Conservation (phyloP, 2,329 filamentous ascomycete species). For the Trichoderma atroviride region DNA sequence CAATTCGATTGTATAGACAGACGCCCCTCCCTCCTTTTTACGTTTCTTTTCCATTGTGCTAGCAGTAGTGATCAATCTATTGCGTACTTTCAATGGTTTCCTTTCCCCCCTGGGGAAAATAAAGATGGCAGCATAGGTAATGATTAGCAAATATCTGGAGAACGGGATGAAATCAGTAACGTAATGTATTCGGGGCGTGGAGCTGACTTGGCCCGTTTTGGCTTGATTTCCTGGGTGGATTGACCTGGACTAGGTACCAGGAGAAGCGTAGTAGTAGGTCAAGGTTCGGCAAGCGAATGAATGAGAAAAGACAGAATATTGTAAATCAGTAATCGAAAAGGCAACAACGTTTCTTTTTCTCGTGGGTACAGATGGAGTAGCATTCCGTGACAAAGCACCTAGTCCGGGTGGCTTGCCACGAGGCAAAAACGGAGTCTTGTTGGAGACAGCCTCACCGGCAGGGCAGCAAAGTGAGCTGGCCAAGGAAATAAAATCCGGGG, state of each 20-base stretch:
- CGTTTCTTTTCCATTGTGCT: background rate
- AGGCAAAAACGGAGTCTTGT: conserved; percentile 3
- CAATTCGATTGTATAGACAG: background rate
- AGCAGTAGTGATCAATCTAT: background rate
- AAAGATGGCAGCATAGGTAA: conserved; percentile 17
- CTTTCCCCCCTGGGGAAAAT: background rate
- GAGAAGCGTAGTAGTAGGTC: background rate
- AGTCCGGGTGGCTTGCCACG: conserved; percentile 21
- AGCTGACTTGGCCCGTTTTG: conserved; percentile 18
- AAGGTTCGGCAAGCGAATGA: background rate
- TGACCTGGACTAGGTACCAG: background rate
- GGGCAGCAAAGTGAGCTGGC: background rate
- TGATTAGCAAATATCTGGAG: conserved; percentile 21
- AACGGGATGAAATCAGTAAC: conserved; percentile 3
- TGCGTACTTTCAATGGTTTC: background rate
- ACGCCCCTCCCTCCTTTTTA: background rate
- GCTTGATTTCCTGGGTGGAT: conserved; percentile 5
- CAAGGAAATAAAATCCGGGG: background rate
- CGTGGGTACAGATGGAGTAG: background rate
- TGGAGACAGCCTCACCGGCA: background rate
- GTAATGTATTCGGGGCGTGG: conserved; percentile 18
- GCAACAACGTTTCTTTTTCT: background rate
- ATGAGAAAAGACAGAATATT: background rate
- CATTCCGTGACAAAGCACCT: background rate
- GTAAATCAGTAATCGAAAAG: background rate